phyloP scores from a whole-genome alignment of 805 yeast genomes.

The Schwanniomyces pseudopolymorphus region DNA sequence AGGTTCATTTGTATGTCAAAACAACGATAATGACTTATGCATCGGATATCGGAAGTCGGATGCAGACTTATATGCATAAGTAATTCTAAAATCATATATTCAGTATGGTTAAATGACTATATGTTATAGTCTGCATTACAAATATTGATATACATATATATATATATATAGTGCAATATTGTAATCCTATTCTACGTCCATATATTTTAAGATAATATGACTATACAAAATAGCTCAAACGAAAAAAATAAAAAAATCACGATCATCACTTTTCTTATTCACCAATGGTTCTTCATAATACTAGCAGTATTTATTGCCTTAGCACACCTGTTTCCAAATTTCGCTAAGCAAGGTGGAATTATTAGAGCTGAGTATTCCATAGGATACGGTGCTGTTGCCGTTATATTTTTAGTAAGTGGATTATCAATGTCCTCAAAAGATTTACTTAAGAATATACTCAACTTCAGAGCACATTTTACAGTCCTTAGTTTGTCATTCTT shows the following conservation, averaged over 20 bases:
- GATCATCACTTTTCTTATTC: constrained; percentile 23
- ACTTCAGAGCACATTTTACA: constrained; percentile 83
- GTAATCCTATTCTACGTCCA: too few species aligned
- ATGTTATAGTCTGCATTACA: too few species aligned
- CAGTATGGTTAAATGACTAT: too few species aligned
- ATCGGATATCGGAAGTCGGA: neutral
- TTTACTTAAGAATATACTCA: constrained; percentile 58
- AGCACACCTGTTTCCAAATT: constrained; percentile 76
- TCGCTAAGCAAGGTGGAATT: constrained; percentile 83
- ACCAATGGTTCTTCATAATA: constrained; percentile 75
- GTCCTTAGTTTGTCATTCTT: constrained; percentile 64
- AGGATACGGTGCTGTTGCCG: constrained; percentile 83
- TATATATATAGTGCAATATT: too few species aligned
- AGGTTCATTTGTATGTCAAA: too few species aligned
- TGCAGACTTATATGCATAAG: neutral
- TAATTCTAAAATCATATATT: too few species aligned
- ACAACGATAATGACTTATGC: neutral
- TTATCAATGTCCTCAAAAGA: constrained; percentile 68
- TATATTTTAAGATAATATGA: too few species aligned
- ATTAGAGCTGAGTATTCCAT: constrained; percentile 67
- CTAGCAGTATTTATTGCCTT: constrained; percentile 72
- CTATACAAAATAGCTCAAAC: too few species aligned
- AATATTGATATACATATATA: too few species aligned
- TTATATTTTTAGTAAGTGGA: constrained; percentile 81
- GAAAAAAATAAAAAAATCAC: too few species aligned